phyloP scores from a whole-genome alignment of 2,329 filamentous ascomycete genomes.

The Fusarium brachygibbosum region DNA sequence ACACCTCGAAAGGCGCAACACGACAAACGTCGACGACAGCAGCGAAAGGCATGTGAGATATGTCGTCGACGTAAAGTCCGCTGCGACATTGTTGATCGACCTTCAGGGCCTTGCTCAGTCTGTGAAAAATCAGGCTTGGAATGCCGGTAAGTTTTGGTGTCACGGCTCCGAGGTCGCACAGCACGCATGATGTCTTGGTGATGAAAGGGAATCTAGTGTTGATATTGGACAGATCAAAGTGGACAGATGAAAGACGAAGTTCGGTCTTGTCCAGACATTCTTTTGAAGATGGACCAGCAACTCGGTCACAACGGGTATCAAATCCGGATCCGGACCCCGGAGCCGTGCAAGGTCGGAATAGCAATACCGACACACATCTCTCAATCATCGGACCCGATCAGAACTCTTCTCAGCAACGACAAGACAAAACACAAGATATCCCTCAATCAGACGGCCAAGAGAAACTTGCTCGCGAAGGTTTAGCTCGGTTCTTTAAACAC shows the following conservation, averaged over 20 bases:
- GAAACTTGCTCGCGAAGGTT: conserved; percentile 42
- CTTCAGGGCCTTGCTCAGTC: conserved; percentile 40
- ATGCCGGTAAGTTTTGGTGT: conserved; percentile 40
- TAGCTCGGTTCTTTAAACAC: conserved; percentile 46
- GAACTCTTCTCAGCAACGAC: not conserved
- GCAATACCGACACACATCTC: not conserved
- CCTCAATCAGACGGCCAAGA: conserved; percentile 36
- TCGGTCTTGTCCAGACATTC: conserved; percentile 24
- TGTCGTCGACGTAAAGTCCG: conserved; percentile 47
- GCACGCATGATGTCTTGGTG: rapidly evolving
- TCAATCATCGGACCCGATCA: conserved; percentile 19
- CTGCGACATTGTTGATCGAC: conserved; percentile 42
- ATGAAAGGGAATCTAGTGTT: not conserved
- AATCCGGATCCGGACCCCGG: conserved; percentile 27
- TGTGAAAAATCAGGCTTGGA: conserved; percentile 47
- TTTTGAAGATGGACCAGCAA: not conserved
- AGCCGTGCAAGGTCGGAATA: conserved; percentile 19
- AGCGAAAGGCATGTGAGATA: conserved; percentile 47
- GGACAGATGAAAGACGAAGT: conserved; percentile 35
- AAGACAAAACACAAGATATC: conserved; percentile 15
- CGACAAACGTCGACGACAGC: conserved; percentile 49
- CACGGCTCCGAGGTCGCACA: conserved; percentile 29
- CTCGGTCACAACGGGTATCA: conserved; percentile 13
- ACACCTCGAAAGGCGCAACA: conserved; percentile 1
- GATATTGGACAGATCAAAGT: conserved; percentile 38